Conservation (phyloP, 345 rosid genomes). For the Euphorbia pulcherrima region DNA sequence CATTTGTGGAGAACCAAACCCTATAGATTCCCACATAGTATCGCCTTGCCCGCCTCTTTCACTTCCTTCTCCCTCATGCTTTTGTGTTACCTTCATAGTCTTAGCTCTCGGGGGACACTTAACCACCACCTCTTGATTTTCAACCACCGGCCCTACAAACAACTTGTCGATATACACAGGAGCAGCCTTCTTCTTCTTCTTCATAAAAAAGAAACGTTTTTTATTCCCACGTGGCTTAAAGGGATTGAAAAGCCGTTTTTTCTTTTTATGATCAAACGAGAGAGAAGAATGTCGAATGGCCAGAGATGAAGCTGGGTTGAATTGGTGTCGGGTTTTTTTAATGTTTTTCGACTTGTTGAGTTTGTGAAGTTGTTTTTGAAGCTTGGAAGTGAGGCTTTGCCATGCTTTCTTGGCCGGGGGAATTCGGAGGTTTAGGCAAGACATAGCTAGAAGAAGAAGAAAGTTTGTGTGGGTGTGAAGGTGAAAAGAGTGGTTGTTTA, state of each 20-base stretch:
- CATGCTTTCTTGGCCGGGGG: constrained; percentile 65
- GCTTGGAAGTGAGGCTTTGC: constrained; percentile 59
- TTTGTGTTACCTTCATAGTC: neutral
- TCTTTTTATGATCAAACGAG: neutral
- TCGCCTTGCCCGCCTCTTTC: constrained; percentile 22
- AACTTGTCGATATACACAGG: constrained; percentile 59
- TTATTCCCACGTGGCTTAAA: constrained; percentile 1
- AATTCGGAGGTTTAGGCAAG: constrained; percentile 49
- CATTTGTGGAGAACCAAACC: constrained; percentile 45
- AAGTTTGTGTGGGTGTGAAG: no score
- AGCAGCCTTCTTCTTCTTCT: constrained; percentile 39
- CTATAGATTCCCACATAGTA: constrained; percentile 46
- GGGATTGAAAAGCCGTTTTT: neutral
- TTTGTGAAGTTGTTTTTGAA: constrained; percentile 43
- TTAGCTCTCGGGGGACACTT: neutral
- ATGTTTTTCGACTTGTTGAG: constrained; percentile 36
- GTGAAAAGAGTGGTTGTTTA: no score
- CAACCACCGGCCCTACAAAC: constrained; percentile 27
- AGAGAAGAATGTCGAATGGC: neutral
- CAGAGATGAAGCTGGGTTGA: constrained; percentile 4
- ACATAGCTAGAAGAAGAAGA: constrained; percentile 28
- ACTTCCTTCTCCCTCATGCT: neutral
- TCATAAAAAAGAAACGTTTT: constrained; percentile 21
- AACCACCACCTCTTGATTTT: constrained; percentile 2
- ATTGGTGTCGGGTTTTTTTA: constrained; percentile 23